A percentile compares a stretch with the other conserved stretches of the same genome.
Conservation (phyloP, 345 rosid species). For the Erodium maritimum region DNA sequence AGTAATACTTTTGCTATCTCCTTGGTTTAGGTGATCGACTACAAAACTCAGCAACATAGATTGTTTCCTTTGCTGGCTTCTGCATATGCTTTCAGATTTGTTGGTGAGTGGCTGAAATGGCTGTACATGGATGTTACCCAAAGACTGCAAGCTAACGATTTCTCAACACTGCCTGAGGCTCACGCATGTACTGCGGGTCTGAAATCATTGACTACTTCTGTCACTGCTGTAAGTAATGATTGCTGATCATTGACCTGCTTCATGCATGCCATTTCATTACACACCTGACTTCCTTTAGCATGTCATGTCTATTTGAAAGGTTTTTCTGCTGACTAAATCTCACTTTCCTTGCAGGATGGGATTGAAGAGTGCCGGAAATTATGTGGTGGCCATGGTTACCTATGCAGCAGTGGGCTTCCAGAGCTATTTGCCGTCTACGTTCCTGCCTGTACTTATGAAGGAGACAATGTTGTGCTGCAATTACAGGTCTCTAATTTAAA, state of each 20-base stretch:
- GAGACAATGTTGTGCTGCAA: conserved; percentile 87
- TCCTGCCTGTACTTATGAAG: conserved; percentile 96
- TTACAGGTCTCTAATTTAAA: conserved; percentile 44
- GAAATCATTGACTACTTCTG: conserved; percentile 89
- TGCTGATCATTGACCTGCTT: conserved; percentile 3
- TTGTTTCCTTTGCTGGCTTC: conserved; percentile 98
- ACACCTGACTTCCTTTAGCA: neutral
- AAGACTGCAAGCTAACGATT: conserved; percentile 80
- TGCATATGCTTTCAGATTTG: conserved; percentile 96
- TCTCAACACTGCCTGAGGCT: conserved; percentile 88
- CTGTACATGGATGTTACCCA: conserved; percentile 80
- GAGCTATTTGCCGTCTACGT: conserved; percentile 92
- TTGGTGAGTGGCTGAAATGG: conserved; percentile 97
- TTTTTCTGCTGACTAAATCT: conserved; percentile 2
- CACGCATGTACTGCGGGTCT: conserved; percentile 99
- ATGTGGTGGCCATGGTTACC: conserved; percentile 99
- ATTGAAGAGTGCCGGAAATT: conserved; percentile 97
- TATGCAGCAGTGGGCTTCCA: conserved; percentile 89
- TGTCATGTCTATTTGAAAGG: neutral
- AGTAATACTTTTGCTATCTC: conserved; percentile 14
- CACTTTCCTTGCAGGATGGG: conserved; percentile 50
- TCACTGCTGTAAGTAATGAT: conserved; percentile 66
- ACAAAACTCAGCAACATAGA: conserved; percentile 90
- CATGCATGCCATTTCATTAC: neutral
- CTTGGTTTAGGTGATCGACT: conserved; percentile 72